Evolutionary conservation across 257 asterid species (phyloP).

Genomic region (Jacaranda copaia): DNA sequence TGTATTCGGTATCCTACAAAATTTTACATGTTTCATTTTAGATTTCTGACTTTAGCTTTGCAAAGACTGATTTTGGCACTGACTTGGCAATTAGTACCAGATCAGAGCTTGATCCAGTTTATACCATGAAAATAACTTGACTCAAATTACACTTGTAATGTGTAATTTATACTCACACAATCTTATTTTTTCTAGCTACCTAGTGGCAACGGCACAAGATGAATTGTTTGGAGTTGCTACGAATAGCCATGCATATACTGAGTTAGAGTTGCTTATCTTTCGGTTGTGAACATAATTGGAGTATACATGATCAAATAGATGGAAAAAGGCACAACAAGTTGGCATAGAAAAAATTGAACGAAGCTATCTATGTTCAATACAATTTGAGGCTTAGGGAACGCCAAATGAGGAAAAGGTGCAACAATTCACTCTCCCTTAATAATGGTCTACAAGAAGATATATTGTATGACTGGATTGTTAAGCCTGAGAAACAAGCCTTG

Average conservation of each 20-base stretch:
- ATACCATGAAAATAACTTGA: conserved; percentile 34
- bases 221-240: conserved; percentile 87
- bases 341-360: conserved; percentile 77
- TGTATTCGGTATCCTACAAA: conserved; percentile 14
- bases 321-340: conserved; percentile 66
- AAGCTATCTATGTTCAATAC: conserved; percentile 75
- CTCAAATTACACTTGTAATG: conserved; percentile 20
- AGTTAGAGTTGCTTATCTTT: conserved; percentile 91
- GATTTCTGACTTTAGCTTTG: conserved; percentile 87
- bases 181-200: conserved; percentile 67
- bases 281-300: conserved; percentile 92
- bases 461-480: conserved; percentile 79
- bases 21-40: conserved; percentile 41
- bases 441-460: conserved; percentile 74
- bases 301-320: conserved; percentile 74
- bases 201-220: conserved; percentile 98
- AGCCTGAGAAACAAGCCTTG: conserved; percentile 66
- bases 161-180: conserved; percentile 41
- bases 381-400: conserved; percentile 90
- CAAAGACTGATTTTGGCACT: conserved; percentile 95
- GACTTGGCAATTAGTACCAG: conserved; percentile 93
- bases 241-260: conserved; percentile 84
- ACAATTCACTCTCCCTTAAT: conserved; percentile 55
- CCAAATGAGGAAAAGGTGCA: conserved; percentile 75
- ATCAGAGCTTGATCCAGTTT: conserved; percentile 93